Percentiles rank a stretch among this genome's conserved stretches.
phyloP scores from a whole-genome alignment of 1,284 basidiomycete genomes.

The Puccinia coronata region DNA sequence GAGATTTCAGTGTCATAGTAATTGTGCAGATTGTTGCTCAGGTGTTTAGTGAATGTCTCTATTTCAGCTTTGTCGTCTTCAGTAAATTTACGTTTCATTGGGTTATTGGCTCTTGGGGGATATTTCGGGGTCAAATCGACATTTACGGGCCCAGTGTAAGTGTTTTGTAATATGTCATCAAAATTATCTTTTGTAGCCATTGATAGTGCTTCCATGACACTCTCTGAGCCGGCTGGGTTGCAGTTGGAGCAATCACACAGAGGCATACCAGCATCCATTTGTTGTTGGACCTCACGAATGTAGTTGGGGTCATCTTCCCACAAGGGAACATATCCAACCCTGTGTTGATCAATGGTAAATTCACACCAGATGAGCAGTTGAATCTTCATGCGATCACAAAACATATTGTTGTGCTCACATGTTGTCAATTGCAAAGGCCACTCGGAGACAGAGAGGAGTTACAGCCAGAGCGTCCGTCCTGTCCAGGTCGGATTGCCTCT shows the following conservation, averaged over 20 bases:
- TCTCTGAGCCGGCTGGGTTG: neutral
- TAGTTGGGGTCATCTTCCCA: neutral
- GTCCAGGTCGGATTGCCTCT: neutral
- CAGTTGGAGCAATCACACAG: neutral
- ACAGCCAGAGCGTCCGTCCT: slow-evolving; percentile 1
- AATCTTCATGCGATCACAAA: too few relatives aligned
- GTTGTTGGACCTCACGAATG: neutral
- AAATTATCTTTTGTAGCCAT: neutral
- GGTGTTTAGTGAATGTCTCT: neutral
- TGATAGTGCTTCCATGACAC: neutral
- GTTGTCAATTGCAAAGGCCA: neutral
- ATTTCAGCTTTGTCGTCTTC: neutral
- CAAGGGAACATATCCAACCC: neutral
- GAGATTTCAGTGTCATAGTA: neutral
- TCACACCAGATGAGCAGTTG: too few relatives aligned
- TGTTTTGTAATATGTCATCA: neutral
- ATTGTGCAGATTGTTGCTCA: neutral
- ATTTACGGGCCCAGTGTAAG: neutral
- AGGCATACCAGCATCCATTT: neutral
- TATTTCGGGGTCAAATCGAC: neutral
- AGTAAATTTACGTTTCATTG: neutral
- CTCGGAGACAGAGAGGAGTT: neutral
- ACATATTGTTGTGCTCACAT: neutral
- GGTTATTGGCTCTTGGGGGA: neutral
- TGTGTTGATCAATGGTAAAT: too few relatives aligned